Evolutionary conservation across 352 stramenopile genomes (phyloP), one percentile per base, ranked within the genome.

Genomic region (Globisporangium spinosum): DNA sequence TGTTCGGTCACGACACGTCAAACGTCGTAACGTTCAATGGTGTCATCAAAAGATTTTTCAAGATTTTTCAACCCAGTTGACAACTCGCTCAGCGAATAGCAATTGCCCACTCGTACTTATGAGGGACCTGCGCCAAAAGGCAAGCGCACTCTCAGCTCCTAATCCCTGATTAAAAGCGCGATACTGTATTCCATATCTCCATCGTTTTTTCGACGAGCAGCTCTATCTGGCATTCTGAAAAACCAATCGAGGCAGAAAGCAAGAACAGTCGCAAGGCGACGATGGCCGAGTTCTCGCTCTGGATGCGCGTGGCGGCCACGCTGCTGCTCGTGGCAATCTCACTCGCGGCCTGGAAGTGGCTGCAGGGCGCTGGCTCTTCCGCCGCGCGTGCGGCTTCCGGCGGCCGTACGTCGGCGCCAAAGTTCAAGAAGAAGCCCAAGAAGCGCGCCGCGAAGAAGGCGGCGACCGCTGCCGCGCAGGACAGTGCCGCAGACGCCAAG

Each of bases 381-480:
- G 9, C 51, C 4, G 25, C 49, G 7, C 2, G 17, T 6, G 2
- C n/a, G 22, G 5, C 51, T 8, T 32, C 22, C 5, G 10, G 51
- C 10, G 25, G 25, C 25, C 53, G n/a, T 6, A 29, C 55, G 6
- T 32, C 29, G 5, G 7, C 55, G 9, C 71, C 67, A 63, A 72
- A 72, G 49, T 22, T 17, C 32, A 85, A 82, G 68, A 83, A 82
- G 47, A 74, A 75, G 58, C 64, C 22, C 66, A 86, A 85, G 68
- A 87, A 85, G 66, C 85, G 81, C 35, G 35, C 35, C 65, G 58
- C 55, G 34, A 86, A 79, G 65, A 85, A 74, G 72, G 62, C 67
- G 32, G 13, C 17, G 34, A 57, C 71, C 12, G 38, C 22, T 65
- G 59, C 1, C 12, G 35, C 35, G 35, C 35, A 43, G 35, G 35